Evolutionary conservation across 768 basidiomycete genomes (phyloP), one percentile per base, ranked within the genome.

Genomic region (Russula foetens): DNA sequence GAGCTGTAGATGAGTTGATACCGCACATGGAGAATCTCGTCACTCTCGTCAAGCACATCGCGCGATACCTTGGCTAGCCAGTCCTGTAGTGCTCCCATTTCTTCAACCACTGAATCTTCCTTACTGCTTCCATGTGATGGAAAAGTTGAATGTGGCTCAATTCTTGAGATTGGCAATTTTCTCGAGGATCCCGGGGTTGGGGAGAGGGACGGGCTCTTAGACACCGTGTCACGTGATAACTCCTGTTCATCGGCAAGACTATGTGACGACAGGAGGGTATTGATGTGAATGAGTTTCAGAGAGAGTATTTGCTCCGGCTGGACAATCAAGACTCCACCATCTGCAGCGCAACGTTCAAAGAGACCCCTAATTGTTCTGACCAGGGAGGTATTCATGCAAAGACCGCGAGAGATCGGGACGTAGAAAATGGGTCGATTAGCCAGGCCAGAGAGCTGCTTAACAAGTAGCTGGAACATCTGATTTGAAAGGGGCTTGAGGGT

Each of bases 251-350:
- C n/a, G n/a, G n/a, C n/a, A n/a, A n/a, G n/a, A n/a, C n/a, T n/a
- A n/a, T n/a, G n/a, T n/a, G n/a, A 4, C 1, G 15, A 1, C 19
- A 41, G 3, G 15, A 7, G 12, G 7, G 17, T 41, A 12, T 41
- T 76, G 24, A 81, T 68, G 3, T 71, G 73, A 73, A 78, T 75
- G 19, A 83, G 70, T 63, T 75, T 73, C 60, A 79, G 77, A 0
- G 82, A 83, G 2, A 83, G 71, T 15, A 81, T 69, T 28, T 84
- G 79, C 46, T 83, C 81, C 0, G 82, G 83, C 51, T 83, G 82
- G 12, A 71, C 60, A 0, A 84, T 70, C 12, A 82, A 66, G 19
- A 84, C 65, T 0, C 82, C 82, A 8, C 72, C 67, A n/a, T 67
- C 67, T 0, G 53, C 53, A 62, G 69, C 70, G 55, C 82, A 84